Evolutionary conservation across 371 early-diverging fungal genomes (phyloP).

Genomic region (Umbelopsis sp.): DNA sequence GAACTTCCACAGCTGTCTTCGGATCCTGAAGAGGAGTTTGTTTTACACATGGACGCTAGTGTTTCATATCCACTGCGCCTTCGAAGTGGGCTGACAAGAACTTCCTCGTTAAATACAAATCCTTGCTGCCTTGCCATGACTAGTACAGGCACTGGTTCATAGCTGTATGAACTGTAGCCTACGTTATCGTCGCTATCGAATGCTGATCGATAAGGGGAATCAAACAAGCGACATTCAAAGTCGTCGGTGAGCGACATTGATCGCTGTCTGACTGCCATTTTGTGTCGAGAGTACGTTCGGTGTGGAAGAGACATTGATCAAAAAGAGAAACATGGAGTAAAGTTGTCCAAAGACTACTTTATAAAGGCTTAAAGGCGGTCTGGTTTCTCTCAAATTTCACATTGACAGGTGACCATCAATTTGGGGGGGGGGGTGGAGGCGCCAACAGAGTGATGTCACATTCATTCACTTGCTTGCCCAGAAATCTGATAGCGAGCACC

Average conservation of each 20-base stretch:
- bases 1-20: conserved; percentile 6
- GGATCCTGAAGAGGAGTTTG: background rate
- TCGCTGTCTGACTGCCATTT: background rate
- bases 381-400: too few species aligned
- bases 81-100: conserved; percentile 8
- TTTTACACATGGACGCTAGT: conserved; percentile 7
- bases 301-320: conserved; percentile 4
- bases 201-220: conserved; percentile 11
- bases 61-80: conserved; percentile 7
- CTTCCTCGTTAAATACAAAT: conserved; percentile 14
- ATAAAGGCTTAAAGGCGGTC: too few species aligned
- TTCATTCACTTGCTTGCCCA: too few species aligned
- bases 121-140: conserved; percentile 17
- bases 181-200: conserved; percentile 2
- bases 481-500: too few species aligned
- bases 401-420: too few species aligned
- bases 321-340: background rate
- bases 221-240: conserved; percentile 14
- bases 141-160: conserved; percentile 12
- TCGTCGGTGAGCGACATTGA: conserved; percentile 13
- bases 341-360: too few species aligned
- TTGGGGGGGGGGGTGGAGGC: too few species aligned
- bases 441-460: too few species aligned
- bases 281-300: conserved; percentile 3
- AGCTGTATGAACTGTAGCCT: conserved; percentile 8